Conservation (phyloP, 768 basidiomycete species). For the Leccinum subtestaceum region DNA sequence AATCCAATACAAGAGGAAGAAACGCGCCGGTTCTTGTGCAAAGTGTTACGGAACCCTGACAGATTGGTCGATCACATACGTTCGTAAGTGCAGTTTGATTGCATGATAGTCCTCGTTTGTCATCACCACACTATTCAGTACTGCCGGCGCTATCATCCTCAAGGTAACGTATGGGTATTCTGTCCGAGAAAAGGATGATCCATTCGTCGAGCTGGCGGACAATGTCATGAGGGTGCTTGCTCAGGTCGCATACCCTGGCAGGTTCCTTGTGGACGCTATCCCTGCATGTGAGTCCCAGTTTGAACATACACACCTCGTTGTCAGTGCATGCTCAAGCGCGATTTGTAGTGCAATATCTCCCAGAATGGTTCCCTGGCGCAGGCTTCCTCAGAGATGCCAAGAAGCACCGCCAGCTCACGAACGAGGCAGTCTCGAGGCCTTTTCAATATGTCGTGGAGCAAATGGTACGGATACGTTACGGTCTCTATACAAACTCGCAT, state of each 20-base stretch:
- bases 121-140: constrained; percentile 3
- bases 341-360: constrained; percentile 28
- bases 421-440: constrained; percentile 42
- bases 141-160: constrained; percentile 31
- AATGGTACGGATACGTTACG: constrained; percentile 35
- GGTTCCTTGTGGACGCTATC: constrained; percentile 23
- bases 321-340: background rate
- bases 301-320: too few relatives aligned
- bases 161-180: constrained; percentile 41
- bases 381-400: constrained; percentile 34
- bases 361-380: constrained; percentile 36
- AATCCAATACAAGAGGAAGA: constrained; percentile 21
- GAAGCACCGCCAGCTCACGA: constrained; percentile 25
- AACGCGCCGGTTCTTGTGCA: constrained; percentile 15
- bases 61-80: constrained; percentile 21
- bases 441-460: constrained; percentile 43
- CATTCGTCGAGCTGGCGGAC: constrained; percentile 31
- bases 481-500: background rate
- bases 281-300: constrained; percentile 15
- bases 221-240: constrained; percentile 20
- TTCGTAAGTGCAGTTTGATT: constrained; percentile 10
- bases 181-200: constrained; percentile 35
- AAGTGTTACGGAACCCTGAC: constrained; percentile 17
- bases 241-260: constrained; percentile 1
- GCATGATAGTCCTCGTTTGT: background rate